These are phyloP conservation scores for Calcarisporium arbuscula DNA, from an alignment of 2,329 filamentous ascomycete genomes.

Conservation along the genomic window DNA sequence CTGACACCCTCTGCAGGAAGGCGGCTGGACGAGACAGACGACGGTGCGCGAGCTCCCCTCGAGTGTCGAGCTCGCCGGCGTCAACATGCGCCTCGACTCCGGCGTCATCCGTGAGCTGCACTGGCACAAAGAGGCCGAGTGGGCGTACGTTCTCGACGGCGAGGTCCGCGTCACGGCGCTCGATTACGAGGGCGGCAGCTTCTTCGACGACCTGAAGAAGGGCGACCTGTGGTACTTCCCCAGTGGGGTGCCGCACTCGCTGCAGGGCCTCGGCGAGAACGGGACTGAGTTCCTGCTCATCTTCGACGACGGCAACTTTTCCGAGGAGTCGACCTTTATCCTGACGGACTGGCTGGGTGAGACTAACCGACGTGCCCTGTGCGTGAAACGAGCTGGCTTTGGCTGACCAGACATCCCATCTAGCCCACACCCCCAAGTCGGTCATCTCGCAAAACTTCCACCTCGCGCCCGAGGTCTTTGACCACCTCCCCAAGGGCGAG, in stretches of 20 bases:
- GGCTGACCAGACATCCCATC: too few relatives aligned
- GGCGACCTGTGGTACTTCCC: constrained; percentile 82
- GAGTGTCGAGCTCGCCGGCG: constrained; percentile 65
- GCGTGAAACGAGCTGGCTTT: too few relatives aligned
- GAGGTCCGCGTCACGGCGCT: constrained; percentile 66
- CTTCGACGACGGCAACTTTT: constrained; percentile 45
- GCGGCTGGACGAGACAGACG: constrained; percentile 71
- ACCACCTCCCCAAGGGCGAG: constrained; percentile 57
- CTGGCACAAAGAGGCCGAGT: constrained; percentile 77
- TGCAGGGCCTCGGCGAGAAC: constrained; percentile 63
- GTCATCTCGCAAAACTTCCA: constrained; percentile 73
- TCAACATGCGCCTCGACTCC: constrained; percentile 70
- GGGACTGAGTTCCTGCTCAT: constrained; percentile 46
- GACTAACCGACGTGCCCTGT: constrained; percentile 12
- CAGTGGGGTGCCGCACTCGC: constrained; percentile 67
- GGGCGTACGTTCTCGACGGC: constrained; percentile 69
- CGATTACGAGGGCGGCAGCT: constrained; percentile 69
- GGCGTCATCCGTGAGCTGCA: constrained; percentile 72
- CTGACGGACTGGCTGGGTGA: constrained; percentile 65
- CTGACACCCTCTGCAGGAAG: constrained; percentile 56
- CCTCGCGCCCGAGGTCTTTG: constrained; percentile 63
- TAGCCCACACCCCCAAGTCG: constrained; percentile 63
- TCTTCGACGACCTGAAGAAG: constrained; percentile 68
- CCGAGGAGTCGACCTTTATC: constrained; percentile 62
- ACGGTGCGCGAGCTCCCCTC: constrained; percentile 58